These are phyloP conservation scores for Ophiobolus disseminans DNA, from an alignment of 2,329 filamentous ascomycete species.

Conservation along the genomic window DNA sequence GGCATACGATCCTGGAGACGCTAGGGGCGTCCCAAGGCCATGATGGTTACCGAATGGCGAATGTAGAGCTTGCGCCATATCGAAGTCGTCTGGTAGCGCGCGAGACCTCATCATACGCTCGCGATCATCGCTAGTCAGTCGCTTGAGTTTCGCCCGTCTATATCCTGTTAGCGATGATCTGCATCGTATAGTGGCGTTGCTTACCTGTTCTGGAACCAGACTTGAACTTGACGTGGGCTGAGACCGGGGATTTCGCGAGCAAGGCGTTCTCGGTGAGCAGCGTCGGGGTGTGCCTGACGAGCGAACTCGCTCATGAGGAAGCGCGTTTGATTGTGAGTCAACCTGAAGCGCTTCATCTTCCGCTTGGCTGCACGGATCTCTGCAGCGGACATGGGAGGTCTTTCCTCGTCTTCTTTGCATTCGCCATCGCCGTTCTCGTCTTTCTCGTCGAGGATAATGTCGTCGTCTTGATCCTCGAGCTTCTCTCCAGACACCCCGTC, in stretches of 20 bases:
- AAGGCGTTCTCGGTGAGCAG: slow-evolving; percentile 84
- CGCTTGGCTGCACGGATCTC: slow-evolving; percentile 58
- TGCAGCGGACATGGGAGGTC: slow-evolving; percentile 54
- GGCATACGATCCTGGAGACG: slow-evolving; percentile 53
- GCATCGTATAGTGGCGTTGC: slow-evolving; percentile 28
- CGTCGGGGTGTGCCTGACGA: slow-evolving; percentile 92
- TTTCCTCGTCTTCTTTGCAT: slow-evolving; percentile 42
- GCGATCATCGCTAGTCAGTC: slow-evolving; percentile 66
- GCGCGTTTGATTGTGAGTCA: slow-evolving; percentile 96
- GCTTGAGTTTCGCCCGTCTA: slow-evolving; percentile 68
- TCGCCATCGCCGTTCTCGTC: slow-evolving; percentile 40
- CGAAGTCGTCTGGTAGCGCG: slow-evolving; percentile 66
- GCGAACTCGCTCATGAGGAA: slow-evolving; percentile 98
- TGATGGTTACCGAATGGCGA: slow-evolving; percentile 58
- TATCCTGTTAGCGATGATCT: slow-evolving; percentile 19
- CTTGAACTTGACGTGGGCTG: slow-evolving; percentile 91
- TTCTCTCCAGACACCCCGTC: slow-evolving; percentile 45
- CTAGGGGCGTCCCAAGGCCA: slow-evolving; percentile 57
- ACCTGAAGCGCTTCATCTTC: slow-evolving; percentile 78
- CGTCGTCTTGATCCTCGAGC: slow-evolving; percentile 48
- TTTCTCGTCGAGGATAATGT: slow-evolving; percentile 51
- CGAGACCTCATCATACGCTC: slow-evolving; percentile 67
- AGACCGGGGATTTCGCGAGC: slow-evolving; percentile 90
- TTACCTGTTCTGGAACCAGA: slow-evolving; percentile 98
- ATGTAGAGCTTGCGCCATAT: slow-evolving; percentile 66